phyloP scores from a whole-genome alignment of 768 basidiomycete species.

The Naganishia antarctica region DNA sequence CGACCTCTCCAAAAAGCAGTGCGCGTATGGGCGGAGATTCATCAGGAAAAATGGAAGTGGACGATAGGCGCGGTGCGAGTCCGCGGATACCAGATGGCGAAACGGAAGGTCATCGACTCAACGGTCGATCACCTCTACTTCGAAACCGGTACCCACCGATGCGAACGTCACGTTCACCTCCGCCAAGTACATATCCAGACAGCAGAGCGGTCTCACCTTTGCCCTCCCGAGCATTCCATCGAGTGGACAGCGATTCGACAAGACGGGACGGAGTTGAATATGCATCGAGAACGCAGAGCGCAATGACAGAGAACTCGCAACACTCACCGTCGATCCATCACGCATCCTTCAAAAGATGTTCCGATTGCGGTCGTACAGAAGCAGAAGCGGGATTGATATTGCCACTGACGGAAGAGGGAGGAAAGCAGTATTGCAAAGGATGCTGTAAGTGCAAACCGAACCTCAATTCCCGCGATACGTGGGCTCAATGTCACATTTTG shows the following conservation, averaged over 20 bases:
- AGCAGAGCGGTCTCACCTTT: not conserved
- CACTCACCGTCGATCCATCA: conserved; percentile 6
- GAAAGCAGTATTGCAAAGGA: conserved; percentile 16
- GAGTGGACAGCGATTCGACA: not conserved
- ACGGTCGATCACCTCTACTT: not conserved
- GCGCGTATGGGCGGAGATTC: not conserved
- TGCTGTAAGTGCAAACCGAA: not conserved
- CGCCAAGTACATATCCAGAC: not conserved
- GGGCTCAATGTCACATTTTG: not conserved
- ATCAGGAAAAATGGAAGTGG: not conserved
- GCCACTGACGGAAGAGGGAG: conserved; percentile 15
- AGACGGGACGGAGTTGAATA: not conserved
- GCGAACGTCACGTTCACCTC: conserved; percentile 7
- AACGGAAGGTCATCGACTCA: not conserved
- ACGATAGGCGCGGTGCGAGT: not conserved
- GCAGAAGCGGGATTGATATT: conserved; percentile 6
- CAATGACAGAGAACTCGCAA: not conserved
- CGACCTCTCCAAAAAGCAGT: not conserved
- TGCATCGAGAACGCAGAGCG: not conserved
- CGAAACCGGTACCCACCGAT: not conserved
- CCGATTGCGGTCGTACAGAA: conserved; percentile 3
- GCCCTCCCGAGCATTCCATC: not conserved
- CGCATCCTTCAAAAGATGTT: conserved; percentile 6
- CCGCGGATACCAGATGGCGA: not conserved
- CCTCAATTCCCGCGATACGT: too few species aligned